Percentiles rank a stretch among this genome's conserved stretches.
Conservation (phyloP, 2,329 filamentous ascomycete species). For the Cladosporium sp. region DNA sequence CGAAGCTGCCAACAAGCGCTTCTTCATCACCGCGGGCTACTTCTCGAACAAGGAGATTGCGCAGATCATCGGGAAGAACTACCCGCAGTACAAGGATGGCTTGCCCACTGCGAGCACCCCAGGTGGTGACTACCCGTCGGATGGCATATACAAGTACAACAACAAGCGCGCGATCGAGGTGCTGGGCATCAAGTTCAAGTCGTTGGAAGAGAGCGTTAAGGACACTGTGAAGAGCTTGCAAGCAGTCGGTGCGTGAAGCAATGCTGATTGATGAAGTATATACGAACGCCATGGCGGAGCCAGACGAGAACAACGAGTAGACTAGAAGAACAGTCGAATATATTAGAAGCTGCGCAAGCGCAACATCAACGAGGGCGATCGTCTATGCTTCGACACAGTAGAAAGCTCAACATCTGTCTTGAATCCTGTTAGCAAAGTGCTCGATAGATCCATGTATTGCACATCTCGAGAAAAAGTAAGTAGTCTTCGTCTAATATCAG, state of each 20-base stretch:
- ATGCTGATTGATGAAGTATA: background rate
- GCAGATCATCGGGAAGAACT: slow-evolving; percentile 58
- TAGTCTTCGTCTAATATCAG: slow-evolving; percentile 42
- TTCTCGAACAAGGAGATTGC: slow-evolving; percentile 64
- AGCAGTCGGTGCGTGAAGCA: slow-evolving; percentile 48
- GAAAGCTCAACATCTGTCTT: background rate
- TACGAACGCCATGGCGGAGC: background rate
- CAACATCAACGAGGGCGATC: no score
- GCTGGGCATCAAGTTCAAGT: slow-evolving; percentile 61
- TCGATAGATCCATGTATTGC: background rate
- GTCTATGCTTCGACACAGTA: no score
- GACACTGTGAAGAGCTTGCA: slow-evolving; percentile 68
- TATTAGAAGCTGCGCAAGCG: background rate
- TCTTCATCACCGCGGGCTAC: slow-evolving; percentile 62
- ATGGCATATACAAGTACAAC: slow-evolving; percentile 58
- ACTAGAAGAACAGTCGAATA: background rate
- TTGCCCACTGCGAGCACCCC: slow-evolving; percentile 48
- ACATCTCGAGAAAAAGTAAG: background rate
- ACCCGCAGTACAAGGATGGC: slow-evolving; percentile 54
- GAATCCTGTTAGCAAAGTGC: background rate
- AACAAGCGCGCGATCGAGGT: slow-evolving; percentile 58
- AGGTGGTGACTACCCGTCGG: slow-evolving; percentile 50
- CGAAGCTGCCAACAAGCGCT: slow-evolving; percentile 62
- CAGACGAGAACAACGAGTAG: background rate
- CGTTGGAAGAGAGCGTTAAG: slow-evolving; percentile 59